Conservation (phyloP, 306 rosid species). For the Vigna angularis region DNA sequence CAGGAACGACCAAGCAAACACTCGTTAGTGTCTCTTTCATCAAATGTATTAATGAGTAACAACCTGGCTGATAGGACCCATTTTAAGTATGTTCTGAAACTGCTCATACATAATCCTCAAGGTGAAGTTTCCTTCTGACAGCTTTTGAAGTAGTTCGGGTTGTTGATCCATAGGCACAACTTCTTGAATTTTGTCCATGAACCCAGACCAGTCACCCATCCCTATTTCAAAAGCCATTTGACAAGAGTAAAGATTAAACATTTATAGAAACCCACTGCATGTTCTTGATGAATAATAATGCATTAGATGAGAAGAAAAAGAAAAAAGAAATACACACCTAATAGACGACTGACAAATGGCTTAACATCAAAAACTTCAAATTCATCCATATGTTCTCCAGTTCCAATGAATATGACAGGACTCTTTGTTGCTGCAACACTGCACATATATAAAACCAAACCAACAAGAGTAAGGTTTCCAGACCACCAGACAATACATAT, state of each 20-base stretch:
- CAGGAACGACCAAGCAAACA: constrained; percentile 11
- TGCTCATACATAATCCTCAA: constrained; percentile 89
- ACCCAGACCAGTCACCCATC: constrained; percentile 91
- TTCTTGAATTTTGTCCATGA: constrained; percentile 87
- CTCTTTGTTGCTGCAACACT: constrained; percentile 91
- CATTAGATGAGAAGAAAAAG: neutral
- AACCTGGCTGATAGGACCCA: constrained; percentile 90
- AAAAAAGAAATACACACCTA: constrained; percentile 52
- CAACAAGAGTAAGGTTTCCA: constrained; percentile 33
- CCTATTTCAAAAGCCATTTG: constrained; percentile 51
- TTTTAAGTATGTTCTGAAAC: constrained; percentile 78
- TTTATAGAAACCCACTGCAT: constrained; percentile 7
- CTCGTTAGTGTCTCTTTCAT: neutral
- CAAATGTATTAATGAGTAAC: constrained; percentile 3
- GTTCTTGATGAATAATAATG: constrained; percentile 17
- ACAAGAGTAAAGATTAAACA: constrained; percentile 13
- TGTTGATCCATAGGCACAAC: constrained; percentile 95
- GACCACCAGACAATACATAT: constrained; percentile 9
- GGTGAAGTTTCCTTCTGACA: constrained; percentile 84
- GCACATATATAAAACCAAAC: constrained; percentile 36
- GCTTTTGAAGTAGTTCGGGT: constrained; percentile 86
- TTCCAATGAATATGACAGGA: constrained; percentile 79
- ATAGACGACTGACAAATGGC: constrained; percentile 85
- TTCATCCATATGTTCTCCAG: constrained; percentile 89
- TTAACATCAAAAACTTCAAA: constrained; percentile 86